Conservation (phyloP, 2,329 filamentous ascomycete species). For the Xenoacremonium recifei region DNA sequence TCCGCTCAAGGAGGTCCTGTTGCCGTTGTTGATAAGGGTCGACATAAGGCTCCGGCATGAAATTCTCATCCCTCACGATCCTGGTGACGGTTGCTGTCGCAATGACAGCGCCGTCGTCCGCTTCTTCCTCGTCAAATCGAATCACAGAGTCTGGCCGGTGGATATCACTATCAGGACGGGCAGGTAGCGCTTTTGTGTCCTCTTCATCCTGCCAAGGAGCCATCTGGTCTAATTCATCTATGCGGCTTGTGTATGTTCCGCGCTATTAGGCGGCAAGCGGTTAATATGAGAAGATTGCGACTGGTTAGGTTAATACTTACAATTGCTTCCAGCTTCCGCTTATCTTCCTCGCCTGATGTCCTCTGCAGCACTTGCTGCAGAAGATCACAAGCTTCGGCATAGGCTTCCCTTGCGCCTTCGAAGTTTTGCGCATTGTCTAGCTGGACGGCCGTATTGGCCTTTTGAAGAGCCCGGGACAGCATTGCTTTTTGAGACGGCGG, state of each 20-base stretch:
- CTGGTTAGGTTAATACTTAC: slow-evolving; percentile 47
- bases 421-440: slow-evolving; percentile 96
- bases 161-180: slow-evolving; percentile 56
- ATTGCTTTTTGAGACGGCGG: slow-evolving; percentile 86
- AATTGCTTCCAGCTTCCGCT: slow-evolving; percentile 88
- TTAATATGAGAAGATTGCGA: neutral
- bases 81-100: slow-evolving; percentile 53
- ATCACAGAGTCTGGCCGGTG: slow-evolving; percentile 20
- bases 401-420: slow-evolving; percentile 85
- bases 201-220: slow-evolving; percentile 48
- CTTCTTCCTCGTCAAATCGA: slow-evolving; percentile 36
- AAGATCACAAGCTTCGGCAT: slow-evolving; percentile 84
- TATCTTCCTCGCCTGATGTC: slow-evolving; percentile 82
- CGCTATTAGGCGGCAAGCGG: slow-evolving; percentile 50
- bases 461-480: slow-evolving; percentile 92
- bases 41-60: slow-evolving; percentile 17
- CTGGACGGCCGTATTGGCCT: slow-evolving; percentile 92
- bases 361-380: slow-evolving; percentile 84
- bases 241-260: slow-evolving; percentile 85
- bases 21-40: slow-evolving; percentile 21
- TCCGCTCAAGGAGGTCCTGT: slow-evolving; percentile 15
- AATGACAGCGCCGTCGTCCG: slow-evolving; percentile 44
- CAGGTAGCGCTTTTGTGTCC: slow-evolving; percentile 75
- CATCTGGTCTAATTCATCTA: slow-evolving; percentile 79
- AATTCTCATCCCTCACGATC: slow-evolving; percentile 32